Evolutionary conservation across 805 yeast species (phyloP), one percentile per base, ranked within the genome.

Genomic region (Nakazawaea laoshanensis): DNA sequence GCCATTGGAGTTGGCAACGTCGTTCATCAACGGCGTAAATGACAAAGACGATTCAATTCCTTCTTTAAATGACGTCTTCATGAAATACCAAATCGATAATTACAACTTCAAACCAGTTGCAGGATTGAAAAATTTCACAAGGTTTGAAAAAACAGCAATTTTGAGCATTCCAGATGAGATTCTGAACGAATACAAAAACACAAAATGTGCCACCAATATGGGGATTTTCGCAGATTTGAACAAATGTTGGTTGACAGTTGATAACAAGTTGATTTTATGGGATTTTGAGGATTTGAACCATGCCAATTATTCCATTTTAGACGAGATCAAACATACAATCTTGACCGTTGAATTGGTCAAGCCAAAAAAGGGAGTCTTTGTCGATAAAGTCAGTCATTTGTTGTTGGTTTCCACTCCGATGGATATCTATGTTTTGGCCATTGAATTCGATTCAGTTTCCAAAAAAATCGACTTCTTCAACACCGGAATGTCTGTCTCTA

Each of bases 201-300:
- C 83, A 5, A 77, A 81, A 46, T 68, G 75, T 33, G 67, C 67
- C 30, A 74, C 87, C 24, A 75, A 77, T 38, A 77, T 84, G 75
- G 98, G 98, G 10, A 58, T 87, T 17, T 77, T 92, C 43, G 73
- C 88, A 0, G 87, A 81, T 37, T 67, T 92, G 19, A 71, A 74
- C 40, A 73, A 94, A 38, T 75, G 88, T 10, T 92, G 96, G 96
- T 68, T 89, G 20, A 74, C 81, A 3, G 73, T 78, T 20, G 96
- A 86, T 48, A 79, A 80, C 50, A 80, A 81, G 46, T 63, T 89
- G 46, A 71, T 82, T 21, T 65, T 94, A 16, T 92, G 97, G 97
- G 80, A 87, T 52, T 75, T 79, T 49, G 68, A 71, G 15, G 55
- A 67, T 18, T 13, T 30, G 11, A 27, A 15, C 19, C 26, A 17